Base-by-base conservation (phyloP, 441 rosid genomes). In the Arabidopsis lyrata region DNA sequence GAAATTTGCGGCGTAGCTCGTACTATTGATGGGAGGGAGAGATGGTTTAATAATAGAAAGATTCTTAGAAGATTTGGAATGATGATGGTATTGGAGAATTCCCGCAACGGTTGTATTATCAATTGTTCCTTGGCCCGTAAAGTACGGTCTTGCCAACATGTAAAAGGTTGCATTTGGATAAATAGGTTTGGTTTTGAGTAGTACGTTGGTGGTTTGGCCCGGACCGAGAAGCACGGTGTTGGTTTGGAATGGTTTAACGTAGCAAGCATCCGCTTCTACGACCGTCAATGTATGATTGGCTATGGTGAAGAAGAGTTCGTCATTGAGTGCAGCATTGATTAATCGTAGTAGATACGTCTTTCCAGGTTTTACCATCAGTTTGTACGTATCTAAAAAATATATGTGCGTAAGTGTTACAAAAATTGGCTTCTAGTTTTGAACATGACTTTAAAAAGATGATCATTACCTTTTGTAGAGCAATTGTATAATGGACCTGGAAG, bases 401-500 rank as follows among this genome's bases (percentile, higher is more conserved):
- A 16, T 3, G 16, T 6, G 18, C 4, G 24, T 15, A 22, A 12
- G 13, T 54, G 42, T 68, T 60, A 55, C 41, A 35, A 52, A 44
- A 57, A 52, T 32, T 18, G 2, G n/a, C 5, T 22, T 32, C 7
- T 59, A 58, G 6, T 10, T 44, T 8, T 32, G 7, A 34, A 41
- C 11, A 7, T n/a, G 12, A 3, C 4, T 35, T 16, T 0, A 61
- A 5, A 38, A 56, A 56, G 0, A 41, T 35, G 35, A 27, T 22
- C 5, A 36, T 6, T 64, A 90, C 88, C 87, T 39, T 85, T 82
- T 32, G 82, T n/a, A 3, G 97, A 90, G 71, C 90, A 92, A 45
- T 86, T 90, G 57, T 90, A 92, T 10, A 86, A 76, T 38, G 92
- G 95, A 24, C 98, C 93, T 38, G 93, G 90, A 12, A 87, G 78